phyloP scores from a whole-genome alignment of 345 rosid genomes.

The Citrus sinensis region DVS_A1.0 CM039164.1:1265001-1265500 shows the following conservation, averaged over 20 bases:
- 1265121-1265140: not conserved
- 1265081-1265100: too few species aligned
- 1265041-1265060: too few species aligned
- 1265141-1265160: not conserved
- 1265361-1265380: slow-evolving; percentile 3
- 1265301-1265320: slow-evolving; percentile 29
- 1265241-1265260: slow-evolving; percentile 41
- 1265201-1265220: slow-evolving; percentile 44
- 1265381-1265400: slow-evolving; percentile 4
- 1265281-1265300: slow-evolving; percentile 41
- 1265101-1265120: too few species aligned
- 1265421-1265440: slow-evolving; percentile 43
- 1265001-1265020: too few species aligned
- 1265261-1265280: slow-evolving; percentile 63
- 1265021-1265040: too few species aligned
- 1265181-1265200: slow-evolving; percentile 55
- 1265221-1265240: slow-evolving; percentile 25
- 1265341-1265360: not conserved
- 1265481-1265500: slow-evolving; percentile 71
- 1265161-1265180: slow-evolving; percentile 90
- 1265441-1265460: slow-evolving; percentile 89
- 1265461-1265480: slow-evolving; percentile 60
- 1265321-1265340: too few species aligned
- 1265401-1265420: slow-evolving; percentile 12
- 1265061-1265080: too few species aligned